Conservation (phyloP, 1,284 basidiomycete genomes). For the Stygiomarasmius scandens region DNA sequence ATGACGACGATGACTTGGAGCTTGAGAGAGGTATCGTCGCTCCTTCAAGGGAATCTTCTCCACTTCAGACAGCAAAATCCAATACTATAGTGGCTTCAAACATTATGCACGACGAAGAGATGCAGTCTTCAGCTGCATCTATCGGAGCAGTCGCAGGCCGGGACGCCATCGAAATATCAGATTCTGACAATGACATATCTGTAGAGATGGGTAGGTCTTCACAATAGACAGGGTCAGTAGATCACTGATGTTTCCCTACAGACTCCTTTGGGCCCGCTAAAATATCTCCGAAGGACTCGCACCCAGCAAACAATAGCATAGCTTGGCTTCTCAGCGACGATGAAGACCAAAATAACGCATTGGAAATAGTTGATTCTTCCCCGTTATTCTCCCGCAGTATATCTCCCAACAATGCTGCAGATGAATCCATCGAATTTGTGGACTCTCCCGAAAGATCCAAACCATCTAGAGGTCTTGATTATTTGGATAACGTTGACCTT, state of each 20-base stretch:
- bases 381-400: slow-evolving; percentile 28
- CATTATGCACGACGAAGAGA: slow-evolving; percentile 7
- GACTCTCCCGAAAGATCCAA: background rate
- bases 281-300: too few species aligned
- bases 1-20: slow-evolving; percentile 60
- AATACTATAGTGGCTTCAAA: too few species aligned
- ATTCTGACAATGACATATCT: slow-evolving; percentile 1
- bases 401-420: background rate
- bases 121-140: slow-evolving; percentile 33
- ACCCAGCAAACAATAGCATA: slow-evolving; percentile 34
- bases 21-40: slow-evolving; percentile 41
- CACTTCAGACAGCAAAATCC: background rate
- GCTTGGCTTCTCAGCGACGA: slow-evolving; percentile 65
- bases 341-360: slow-evolving; percentile 55
- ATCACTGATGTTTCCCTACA: too few species aligned
- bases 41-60: background rate
- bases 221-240: background rate
- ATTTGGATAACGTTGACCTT: background rate
- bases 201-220: background rate
- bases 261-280: too few species aligned
- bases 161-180: slow-evolving; percentile 12
- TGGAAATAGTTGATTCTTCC: slow-evolving; percentile 54
- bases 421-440: slow-evolving; percentile 14
- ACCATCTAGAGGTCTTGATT: background rate
- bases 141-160: background rate